Base-by-base conservation (phyloP, 2,329 filamentous ascomycete species). In the Apiospora marii region DNA sequence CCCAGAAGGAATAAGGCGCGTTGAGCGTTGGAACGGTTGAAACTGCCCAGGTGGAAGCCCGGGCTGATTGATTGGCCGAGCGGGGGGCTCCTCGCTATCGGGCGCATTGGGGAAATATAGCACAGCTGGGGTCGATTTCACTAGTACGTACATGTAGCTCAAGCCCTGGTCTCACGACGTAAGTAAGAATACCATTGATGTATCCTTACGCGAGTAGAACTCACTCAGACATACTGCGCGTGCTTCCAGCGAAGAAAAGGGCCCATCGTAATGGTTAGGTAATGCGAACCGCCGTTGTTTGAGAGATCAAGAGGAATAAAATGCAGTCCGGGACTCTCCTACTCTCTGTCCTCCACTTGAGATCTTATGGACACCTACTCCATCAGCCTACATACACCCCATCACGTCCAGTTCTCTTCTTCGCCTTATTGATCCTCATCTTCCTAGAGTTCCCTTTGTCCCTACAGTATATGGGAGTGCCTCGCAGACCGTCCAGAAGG, bases 11-110 rank as follows among this genome's bases (percentile, higher is more conserved):
- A 46, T 19, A 58, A 61, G 30, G 53, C 24, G 34, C 53, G 53
- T 61, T 61, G 30, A 34, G 7, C 53, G 53, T 61, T 61, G 53
- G 58, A 61, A 64, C 58, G 58, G 58, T 41, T 41, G 58, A 64
- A 64, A 41, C 58, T 61, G 46, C 46, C 46, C 46, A 48, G 19
- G 46, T 48, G 53, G 27, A 61, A 61, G 53, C 27, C 16, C 53
- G 53, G 58, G 30, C 58, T 37, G 58, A 41, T 41, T 64, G 58
- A 64, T 64, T 64, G 58, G 58, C 58, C 58, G 58, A 64, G 58
- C 58, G 58, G 58, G 58, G 53, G 37, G 37, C 27, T 37, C 30
- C 30, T 61, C 53, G 30, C 27, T 37, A 61, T 37, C 53, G 53
- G 53, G 48, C 30, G 19, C 53, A 30, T 61, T 64, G 58, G 58